phyloP scores from a whole-genome alignment of 371 early-diverging fungal species.

The Mucor sp. region DNA sequence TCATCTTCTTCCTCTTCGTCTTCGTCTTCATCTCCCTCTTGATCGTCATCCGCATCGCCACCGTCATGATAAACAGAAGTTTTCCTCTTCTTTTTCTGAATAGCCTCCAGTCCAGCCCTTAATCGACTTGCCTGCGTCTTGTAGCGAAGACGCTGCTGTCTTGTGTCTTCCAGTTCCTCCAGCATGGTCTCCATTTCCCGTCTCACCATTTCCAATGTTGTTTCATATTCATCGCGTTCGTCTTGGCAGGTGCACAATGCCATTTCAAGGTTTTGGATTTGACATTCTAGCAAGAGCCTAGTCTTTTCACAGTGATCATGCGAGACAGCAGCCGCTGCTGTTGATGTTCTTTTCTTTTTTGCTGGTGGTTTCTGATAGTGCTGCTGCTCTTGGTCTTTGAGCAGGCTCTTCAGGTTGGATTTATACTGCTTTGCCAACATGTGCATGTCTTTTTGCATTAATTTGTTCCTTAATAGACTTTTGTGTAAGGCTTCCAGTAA shows the following conservation, averaged over 20 bases:
- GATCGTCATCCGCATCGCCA: background rate
- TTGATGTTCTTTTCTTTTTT: background rate
- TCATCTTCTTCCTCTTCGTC: conserved; percentile 6
- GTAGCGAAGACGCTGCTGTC: conserved; percentile 19
- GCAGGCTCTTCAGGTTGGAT: background rate
- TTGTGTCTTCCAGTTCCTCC: conserved; percentile 28
- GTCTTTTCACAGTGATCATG: background rate
- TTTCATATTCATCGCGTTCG: conserved; percentile 25
- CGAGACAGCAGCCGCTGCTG: background rate
- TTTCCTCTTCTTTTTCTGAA: conserved; percentile 12
- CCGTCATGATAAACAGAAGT: background rate
- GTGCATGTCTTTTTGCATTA: conserved; percentile 12
- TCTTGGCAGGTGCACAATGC: conserved; percentile 12
- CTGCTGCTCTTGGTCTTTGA: background rate
- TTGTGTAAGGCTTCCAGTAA: conserved; percentile 14
- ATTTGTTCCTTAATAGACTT: conserved; percentile 8
- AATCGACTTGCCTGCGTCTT: conserved; percentile 21
- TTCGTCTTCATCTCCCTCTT: background rate
- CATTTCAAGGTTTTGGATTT: conserved; percentile 3
- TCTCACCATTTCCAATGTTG: conserved; percentile 22
- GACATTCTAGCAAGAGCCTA: background rate
- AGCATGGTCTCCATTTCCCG: conserved; percentile 27
- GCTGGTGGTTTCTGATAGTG: background rate
- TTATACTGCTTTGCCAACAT: conserved; percentile 8
- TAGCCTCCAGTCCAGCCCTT: conserved; percentile 18